phyloP scores from a whole-genome alignment of 2,329 filamentous ascomycete genomes.

The Botryosphaeria dothidea region DNA sequence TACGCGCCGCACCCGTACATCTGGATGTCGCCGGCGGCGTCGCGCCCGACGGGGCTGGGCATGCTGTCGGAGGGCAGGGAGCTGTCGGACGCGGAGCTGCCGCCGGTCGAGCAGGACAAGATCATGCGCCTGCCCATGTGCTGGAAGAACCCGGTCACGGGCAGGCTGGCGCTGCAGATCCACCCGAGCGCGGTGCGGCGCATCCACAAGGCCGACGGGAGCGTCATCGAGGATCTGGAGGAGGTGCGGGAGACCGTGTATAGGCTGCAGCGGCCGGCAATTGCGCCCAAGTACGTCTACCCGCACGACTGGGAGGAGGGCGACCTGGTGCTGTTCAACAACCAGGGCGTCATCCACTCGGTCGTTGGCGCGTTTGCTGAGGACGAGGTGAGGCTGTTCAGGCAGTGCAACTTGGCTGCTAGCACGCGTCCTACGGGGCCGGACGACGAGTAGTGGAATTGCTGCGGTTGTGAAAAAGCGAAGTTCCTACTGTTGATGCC shows the following conservation, averaged over 20 bases:
- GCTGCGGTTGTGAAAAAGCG: too few relatives aligned
- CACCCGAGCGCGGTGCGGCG: constrained; percentile 72
- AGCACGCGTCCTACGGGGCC: constrained; percentile 35
- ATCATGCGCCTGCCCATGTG: constrained; percentile 74
- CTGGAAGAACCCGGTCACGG: constrained; percentile 75
- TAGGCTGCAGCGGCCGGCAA: constrained; percentile 69
- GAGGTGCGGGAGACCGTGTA: constrained; percentile 71
- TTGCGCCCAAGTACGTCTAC: constrained; percentile 68
- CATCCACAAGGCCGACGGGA: constrained; percentile 67
- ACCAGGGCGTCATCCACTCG: constrained; percentile 71
- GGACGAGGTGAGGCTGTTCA: constrained; percentile 72
- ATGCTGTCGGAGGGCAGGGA: constrained; percentile 67
- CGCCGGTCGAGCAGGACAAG: constrained; percentile 64
- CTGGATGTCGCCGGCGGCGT: constrained; percentile 73
- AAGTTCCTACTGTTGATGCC: too few relatives aligned
- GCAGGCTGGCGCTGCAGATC: constrained; percentile 68
- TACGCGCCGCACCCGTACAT: constrained; percentile 80
- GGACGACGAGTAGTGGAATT: not conserved
- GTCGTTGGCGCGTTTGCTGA: constrained; percentile 74
- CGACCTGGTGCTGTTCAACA: constrained; percentile 77
- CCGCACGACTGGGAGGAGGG: constrained; percentile 76
- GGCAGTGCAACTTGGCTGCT: constrained; percentile 78
- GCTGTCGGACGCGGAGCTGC: constrained; percentile 60
- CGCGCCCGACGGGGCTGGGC: constrained; percentile 69
- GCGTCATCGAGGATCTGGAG: constrained; percentile 67